Conservation (phyloP, 1,284 basidiomycete genomes). For the Trametes versicolor region DNA sequence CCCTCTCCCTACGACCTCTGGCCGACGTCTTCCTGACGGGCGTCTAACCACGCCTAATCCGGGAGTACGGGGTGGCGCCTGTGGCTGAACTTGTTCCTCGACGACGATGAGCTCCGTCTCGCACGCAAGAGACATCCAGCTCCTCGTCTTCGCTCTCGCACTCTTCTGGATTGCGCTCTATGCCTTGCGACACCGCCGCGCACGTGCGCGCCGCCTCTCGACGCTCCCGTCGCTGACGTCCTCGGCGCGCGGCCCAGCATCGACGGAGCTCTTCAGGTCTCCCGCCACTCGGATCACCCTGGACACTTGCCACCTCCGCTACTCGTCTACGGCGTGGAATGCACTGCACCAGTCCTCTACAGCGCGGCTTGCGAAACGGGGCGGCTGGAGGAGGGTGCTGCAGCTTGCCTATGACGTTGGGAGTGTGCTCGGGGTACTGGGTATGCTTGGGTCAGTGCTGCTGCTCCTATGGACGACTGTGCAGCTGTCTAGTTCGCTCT, state of each 20-base stretch:
- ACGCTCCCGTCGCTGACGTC: conserved; percentile 27
- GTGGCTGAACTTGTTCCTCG: neutral
- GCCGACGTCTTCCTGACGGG: too few relatives aligned
- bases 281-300: conserved; percentile 37
- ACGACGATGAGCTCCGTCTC: neutral
- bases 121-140: neutral
- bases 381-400: conserved; percentile 38
- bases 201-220: conserved; percentile 10
- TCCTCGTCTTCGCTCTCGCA: conserved; percentile 24
- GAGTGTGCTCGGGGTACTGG: conserved; percentile 54
- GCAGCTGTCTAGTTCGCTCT: conserved; percentile 30
- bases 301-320: conserved; percentile 50
- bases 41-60: too few relatives aligned
- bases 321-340: conserved; percentile 67
- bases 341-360: conserved; percentile 53
- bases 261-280: conserved; percentile 23
- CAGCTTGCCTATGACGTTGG: conserved; percentile 61
- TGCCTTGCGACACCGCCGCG: conserved; percentile 22
- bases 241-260: conserved; percentile 6
- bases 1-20: too few relatives aligned
- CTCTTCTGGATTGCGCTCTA: conserved; percentile 37
- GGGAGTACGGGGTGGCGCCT: neutral
- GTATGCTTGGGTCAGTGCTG: conserved; percentile 57
- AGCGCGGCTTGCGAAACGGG: conserved; percentile 16
- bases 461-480: conserved; percentile 51